phyloP scores from a whole-genome alignment of 257 asterid genomes.

The Solanum verrucosum region DNA sequence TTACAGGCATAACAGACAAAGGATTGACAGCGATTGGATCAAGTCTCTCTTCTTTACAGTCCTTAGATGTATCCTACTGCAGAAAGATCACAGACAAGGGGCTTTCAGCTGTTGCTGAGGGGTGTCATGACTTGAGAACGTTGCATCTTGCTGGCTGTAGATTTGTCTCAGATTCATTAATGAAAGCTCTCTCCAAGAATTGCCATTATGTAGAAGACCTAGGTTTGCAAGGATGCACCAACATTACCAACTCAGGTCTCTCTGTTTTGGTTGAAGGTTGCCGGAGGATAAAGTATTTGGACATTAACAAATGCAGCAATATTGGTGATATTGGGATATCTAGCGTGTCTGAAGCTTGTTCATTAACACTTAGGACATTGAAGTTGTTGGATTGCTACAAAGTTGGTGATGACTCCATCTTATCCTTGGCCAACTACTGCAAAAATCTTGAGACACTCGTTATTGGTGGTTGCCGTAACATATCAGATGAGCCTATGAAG shows the following conservation, averaged over 20 bases:
- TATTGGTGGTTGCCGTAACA: conserved; percentile 77
- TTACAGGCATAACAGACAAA: conserved; percentile 71
- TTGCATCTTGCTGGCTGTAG: conserved; percentile 71
- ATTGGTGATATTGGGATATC: conserved; percentile 60
- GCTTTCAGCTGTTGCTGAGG: conserved; percentile 55
- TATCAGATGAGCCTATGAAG: conserved; percentile 60
- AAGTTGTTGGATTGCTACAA: conserved; percentile 72
- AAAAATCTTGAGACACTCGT: conserved; percentile 52
- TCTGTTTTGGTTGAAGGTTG: conserved; percentile 69
- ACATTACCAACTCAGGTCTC: conserved; percentile 69
- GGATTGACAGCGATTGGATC: conserved; percentile 65
- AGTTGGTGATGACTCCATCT: conserved; percentile 62
- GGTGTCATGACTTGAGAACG: conserved; percentile 55
- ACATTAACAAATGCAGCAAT: conserved; percentile 75
- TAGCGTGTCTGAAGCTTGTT: conserved; percentile 51
- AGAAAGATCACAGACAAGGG: conserved; percentile 85
- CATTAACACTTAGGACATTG: conserved; percentile 49
- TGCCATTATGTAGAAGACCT: conserved; percentile 66
- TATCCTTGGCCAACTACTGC: conserved; percentile 55
- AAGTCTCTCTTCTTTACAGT: conserved; percentile 54
- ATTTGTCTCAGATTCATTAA: conserved; percentile 55
- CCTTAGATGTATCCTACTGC: conserved; percentile 80
- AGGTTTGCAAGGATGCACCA: conserved; percentile 67
- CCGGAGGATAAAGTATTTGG: conserved; percentile 49
- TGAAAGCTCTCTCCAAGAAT: conserved; percentile 55